phyloP scores from a whole-genome alignment of 129 eudicot species.

The Scalesia atractyloides region DNA sequence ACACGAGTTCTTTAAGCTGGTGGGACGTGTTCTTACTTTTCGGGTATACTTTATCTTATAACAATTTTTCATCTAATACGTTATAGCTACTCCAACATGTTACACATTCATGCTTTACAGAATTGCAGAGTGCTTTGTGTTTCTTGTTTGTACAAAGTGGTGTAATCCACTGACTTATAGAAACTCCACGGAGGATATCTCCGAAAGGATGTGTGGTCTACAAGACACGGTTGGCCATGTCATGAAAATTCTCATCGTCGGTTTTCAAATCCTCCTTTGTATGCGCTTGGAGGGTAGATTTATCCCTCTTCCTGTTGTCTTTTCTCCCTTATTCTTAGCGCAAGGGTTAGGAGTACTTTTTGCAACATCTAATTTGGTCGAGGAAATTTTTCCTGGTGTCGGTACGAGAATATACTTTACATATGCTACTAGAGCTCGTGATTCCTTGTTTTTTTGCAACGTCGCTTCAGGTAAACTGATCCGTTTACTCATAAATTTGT shows the following conservation, averaged over 20 bases:
- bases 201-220: conserved; percentile 55
- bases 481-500: conserved; percentile 3
- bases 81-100: conserved; percentile 12
- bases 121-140: conserved; percentile 86
- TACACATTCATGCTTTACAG: conserved; percentile 33
- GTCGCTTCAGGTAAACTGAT: conserved; percentile 60
- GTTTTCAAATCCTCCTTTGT: conserved; percentile 75
- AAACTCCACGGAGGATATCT: conserved; percentile 49
- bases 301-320: conserved; percentile 61
- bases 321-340: conserved; percentile 67
- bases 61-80: neutral
- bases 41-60: conserved; percentile 43
- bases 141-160: conserved; percentile 95
- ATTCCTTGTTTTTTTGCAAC: conserved; percentile 67
- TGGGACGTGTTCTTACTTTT: conserved; percentile 80
- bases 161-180: conserved; percentile 70
- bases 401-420: conserved; percentile 51
- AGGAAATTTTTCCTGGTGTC: conserved; percentile 55
- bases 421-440: conserved; percentile 59
- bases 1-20: conserved; percentile 76
- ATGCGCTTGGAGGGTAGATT: conserved; percentile 76
- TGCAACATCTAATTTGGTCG: conserved; percentile 57
- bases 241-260: conserved; percentile 68
- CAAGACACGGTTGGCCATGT: conserved; percentile 78
- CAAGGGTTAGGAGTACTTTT: conserved; percentile 75